Evolutionary conservation across 495 filamentous ascomycete genomes (phyloP), one percentile per base, ranked within the genome.

Genomic region (Massariosphaeria phaeospora): DNA sequence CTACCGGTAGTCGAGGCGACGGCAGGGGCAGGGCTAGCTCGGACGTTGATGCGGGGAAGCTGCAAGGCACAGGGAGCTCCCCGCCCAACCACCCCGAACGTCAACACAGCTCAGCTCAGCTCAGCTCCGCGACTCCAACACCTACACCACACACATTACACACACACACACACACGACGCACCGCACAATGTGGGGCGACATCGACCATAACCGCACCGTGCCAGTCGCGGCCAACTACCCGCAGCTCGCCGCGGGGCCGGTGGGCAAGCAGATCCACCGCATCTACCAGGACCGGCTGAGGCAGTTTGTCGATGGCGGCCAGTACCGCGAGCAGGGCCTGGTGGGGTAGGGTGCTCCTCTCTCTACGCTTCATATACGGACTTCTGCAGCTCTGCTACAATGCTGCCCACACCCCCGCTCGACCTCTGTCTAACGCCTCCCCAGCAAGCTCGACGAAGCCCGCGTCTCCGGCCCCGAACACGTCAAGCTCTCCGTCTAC

Each of bases 401-500:
- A 3, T 18, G 43, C 10, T 2, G 10, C n/a, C 15, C 43, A 3
- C 17, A 26, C 45, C 18, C 18, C 12, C 40, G 40, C 31, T 38
- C 29, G 12, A 47, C 18, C 40, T 4, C 17, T 31, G 39, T 11
- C 59, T 62, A 26, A 62, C 27, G 48, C 21, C n/a, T 11, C 25
- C 45, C 4, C 49, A 85, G 81, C 39, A 91, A 89, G 73, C 79
- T 90, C 69, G 78, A 82, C 63, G 86, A 96, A 70, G 87, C 77
- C 23, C 76, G 82, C 31, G 81, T 76, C 34, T 83, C 82, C 11
- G 88, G 85, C 58, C 66, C 82, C 59, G 79, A 87, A 21, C 75
- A 90, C 66, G 83, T 97, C 58, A 88, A 86, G 69, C 84, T 98
- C 42, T 88, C 77, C 43, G 88, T 93, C 33, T 96, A 91, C 77